A percentile compares a stretch with the other conserved stretches of the same genome.
Conservation (phyloP, 2,329 filamentous ascomycete species). For the Hypomyces rosellus region DNA sequence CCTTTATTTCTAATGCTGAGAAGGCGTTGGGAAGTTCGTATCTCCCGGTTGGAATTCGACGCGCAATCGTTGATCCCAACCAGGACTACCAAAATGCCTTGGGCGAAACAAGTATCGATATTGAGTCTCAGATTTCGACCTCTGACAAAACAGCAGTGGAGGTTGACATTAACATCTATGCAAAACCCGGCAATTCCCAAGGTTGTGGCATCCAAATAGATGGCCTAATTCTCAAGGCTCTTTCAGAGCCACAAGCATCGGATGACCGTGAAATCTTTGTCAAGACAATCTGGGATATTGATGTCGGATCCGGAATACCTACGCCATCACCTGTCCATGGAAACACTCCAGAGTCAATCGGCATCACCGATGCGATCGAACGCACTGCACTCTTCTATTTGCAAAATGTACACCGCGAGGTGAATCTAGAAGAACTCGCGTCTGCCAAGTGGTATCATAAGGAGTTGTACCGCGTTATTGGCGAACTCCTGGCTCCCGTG, state of each 20-base stretch:
- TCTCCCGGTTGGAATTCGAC: not conserved
- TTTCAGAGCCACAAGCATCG: not conserved
- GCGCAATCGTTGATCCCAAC: not conserved
- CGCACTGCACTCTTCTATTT: slow-evolving; percentile 1
- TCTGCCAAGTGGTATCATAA: not conserved
- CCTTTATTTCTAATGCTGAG: not conserved
- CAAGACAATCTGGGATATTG: slow-evolving; percentile 2
- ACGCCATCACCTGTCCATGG: not conserved
- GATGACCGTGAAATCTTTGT: slow-evolving; percentile 1
- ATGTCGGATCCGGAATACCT: not conserved
- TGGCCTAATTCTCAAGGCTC: not conserved
- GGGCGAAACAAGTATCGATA: not conserved
- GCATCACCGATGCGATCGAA: not conserved
- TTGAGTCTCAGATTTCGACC: not conserved
- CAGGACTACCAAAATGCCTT: not conserved
- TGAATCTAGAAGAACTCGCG: not conserved
- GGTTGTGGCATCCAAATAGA: not conserved
- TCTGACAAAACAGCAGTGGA: not conserved
- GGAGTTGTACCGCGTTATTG: not conserved
- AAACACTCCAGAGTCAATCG: not conserved
- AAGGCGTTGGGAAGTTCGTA: not conserved
- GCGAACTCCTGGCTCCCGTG: not conserved
- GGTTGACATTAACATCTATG: not conserved
- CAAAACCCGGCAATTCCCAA: not conserved
- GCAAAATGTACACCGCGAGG: not conserved